These are phyloP conservation scores for Nannochloris sp. DNA, from an alignment of 139 green algal species.

Conservation along the genomic window DNA sequence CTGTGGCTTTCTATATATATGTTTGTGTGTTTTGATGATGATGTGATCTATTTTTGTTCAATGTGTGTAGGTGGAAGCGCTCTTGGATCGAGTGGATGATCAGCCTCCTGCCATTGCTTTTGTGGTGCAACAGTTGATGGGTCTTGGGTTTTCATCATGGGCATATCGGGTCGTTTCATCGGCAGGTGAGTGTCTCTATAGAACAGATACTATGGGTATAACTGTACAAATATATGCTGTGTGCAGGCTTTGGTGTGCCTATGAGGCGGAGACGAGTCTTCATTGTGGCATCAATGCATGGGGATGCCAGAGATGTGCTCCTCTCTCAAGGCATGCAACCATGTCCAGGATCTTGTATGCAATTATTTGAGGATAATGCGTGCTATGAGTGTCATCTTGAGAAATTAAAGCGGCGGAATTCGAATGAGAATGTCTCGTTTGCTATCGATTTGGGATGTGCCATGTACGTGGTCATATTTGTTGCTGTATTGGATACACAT, in stretches of 20 bases:
- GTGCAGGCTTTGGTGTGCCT: conserved; percentile 71
- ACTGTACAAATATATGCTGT: background rate
- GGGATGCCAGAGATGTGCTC: conserved; percentile 78
- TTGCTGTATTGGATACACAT: background rate
- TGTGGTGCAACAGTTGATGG: conserved; percentile 51
- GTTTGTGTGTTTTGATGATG: background rate
- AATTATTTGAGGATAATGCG: conserved; percentile 16
- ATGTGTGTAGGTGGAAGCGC: conserved; percentile 46
- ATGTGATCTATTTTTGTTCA: conserved; percentile 2
- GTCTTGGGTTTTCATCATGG: conserved; percentile 70
- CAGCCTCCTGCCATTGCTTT: conserved; percentile 28
- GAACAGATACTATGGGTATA: too few relatives aligned
- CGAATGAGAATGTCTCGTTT: conserved; percentile 36
- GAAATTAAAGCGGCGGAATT: conserved; percentile 4
- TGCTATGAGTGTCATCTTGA: conserved; percentile 62
- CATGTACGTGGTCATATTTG: conserved; percentile 7
- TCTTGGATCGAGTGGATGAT: conserved; percentile 50
- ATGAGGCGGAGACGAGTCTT: conserved; percentile 72
- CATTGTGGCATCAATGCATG: conserved; percentile 71
- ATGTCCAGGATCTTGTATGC: conserved; percentile 51
- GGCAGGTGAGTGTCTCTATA: background rate
- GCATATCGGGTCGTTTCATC: conserved; percentile 37
- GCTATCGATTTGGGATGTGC: conserved; percentile 79
- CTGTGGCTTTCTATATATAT: background rate
- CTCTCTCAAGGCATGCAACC: conserved; percentile 48